phyloP scores from a whole-genome alignment of 305 asterid species.

The Rubia tinctorum region DNA sequence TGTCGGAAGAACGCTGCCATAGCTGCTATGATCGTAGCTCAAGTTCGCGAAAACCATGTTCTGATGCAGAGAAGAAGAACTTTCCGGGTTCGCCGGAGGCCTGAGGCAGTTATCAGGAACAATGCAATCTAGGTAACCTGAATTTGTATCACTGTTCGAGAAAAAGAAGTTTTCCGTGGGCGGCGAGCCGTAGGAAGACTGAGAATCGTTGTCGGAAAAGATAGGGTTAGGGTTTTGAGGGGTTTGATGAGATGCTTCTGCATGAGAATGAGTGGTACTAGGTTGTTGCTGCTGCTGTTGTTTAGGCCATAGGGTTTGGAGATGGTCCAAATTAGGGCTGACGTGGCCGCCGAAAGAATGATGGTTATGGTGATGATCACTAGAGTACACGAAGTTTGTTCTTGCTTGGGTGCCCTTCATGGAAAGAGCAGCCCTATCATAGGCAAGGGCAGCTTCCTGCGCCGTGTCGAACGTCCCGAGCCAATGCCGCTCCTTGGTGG shows the following conservation, averaged over 20 bases:
- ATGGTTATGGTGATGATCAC: conserved; percentile 13
- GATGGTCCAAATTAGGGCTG: conserved; percentile 37
- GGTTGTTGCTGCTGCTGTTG: neutral
- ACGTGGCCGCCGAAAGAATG: conserved; percentile 32
- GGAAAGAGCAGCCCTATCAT: conserved; percentile 90
- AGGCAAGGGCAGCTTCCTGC: conserved; percentile 96
- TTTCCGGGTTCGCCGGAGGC: conserved; percentile 27
- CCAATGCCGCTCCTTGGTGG: conserved; percentile 93
- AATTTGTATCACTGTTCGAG: conserved; percentile 33
- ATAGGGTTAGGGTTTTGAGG: conserved; percentile 8
- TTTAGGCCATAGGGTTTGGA: conserved; percentile 27
- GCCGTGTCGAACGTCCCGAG: conserved; percentile 96
- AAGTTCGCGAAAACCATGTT: conserved; percentile 10
- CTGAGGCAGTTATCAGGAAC: conserved; percentile 75
- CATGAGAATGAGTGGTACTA: conserved; percentile 14
- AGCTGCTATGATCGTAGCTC: conserved; percentile 14
- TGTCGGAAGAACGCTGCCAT: neutral
- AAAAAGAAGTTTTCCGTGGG: conserved; percentile 34
- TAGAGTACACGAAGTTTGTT: conserved; percentile 74
- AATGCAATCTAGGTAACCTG: conserved; percentile 81
- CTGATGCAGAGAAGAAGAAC: conserved; percentile 9
- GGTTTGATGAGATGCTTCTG: conserved; percentile 12
- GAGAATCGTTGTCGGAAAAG: conserved; percentile 28
- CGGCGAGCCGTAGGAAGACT: conserved; percentile 38
- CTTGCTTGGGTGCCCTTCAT: conserved; percentile 86